Evolutionary conservation across 2,329 filamentous ascomycete genomes (phyloP), one percentile per base, ranked within the genome.

Genomic region (Dactylellina haptotyla): DNA sequence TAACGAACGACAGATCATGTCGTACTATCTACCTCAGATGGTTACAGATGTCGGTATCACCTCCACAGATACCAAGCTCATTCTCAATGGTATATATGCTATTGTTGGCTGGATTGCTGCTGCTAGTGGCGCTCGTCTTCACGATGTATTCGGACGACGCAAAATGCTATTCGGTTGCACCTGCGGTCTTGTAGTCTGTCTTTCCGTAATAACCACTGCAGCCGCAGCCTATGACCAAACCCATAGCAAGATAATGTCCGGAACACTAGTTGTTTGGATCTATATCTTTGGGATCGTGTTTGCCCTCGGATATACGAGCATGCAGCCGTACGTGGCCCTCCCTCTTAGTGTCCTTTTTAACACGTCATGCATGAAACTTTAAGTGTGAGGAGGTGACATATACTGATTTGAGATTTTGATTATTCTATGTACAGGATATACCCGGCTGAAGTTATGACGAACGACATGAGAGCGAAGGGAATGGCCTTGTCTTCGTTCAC

Each of bases 1-100:
- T 59, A 26, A 71, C 41, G 8, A 66, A 6, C 4, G 10, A 1
- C 30, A 75, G 70, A 67, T 75, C 12, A 69, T 75, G 70, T 75
- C 70, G 0, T 83, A 82, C 73, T 83, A 82, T 45, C 79, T 83
- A 77, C 82, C 82, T 3, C 78, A 80, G 30, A 84, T 84, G 82
- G 80, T 84, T 37, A 77, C 79, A 39, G 79, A 80, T 1, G 81
- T 81, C 2, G 81, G 82, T 1, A 83, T 83, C 63, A 79, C 65
- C 3, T 78, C 79, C 76, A 80, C 79, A 1, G 79, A 80, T 76
- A 82, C 80, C 4, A 81, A 82, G 41, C 81, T 83, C 9, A 78
- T 83, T 5, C 79, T 83, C 53, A 83, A 83, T 65, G 82, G 81
- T 57, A 81, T 84, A 69, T 84, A 82, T 74, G 81, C 79, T 5